Evolutionary conservation across 768 basidiomycete genomes (phyloP).

Genomic region (Tephrocybe sp.): DNA sequence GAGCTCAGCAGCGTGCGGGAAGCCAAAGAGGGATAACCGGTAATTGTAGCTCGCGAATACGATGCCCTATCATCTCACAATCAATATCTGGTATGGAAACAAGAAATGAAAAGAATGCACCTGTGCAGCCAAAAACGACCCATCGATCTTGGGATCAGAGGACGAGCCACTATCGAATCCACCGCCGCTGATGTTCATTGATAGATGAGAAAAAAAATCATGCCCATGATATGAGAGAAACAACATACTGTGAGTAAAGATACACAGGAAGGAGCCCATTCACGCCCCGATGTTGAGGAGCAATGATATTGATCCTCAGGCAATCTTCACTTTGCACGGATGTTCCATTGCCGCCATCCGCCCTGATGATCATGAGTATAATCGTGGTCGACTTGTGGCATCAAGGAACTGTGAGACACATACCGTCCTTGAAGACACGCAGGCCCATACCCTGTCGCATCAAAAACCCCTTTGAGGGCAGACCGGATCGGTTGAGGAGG

Average conservation of each 20-base stretch:
- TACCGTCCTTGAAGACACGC: conserved; percentile 34
- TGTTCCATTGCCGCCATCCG: conserved; percentile 32
- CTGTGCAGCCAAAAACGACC: conserved; percentile 29
- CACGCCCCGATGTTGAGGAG: conserved; percentile 35
- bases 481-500: conserved; percentile 23
- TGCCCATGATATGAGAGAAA: neutral
- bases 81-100: neutral
- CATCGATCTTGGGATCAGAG: conserved; percentile 35
- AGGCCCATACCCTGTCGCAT: conserved; percentile 30
- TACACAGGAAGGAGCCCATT: conserved; percentile 29
- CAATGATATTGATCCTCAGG: conserved; percentile 41
- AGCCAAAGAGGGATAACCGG: conserved; percentile 37
- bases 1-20: conserved; percentile 39
- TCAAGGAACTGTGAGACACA: neutral
- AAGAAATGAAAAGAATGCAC: conserved; percentile 12
- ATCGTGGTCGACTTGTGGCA: neutral
- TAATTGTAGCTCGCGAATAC: conserved; percentile 36
- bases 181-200: conserved; percentile 29
- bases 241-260: conserved; percentile 27
- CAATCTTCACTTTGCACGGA: conserved; percentile 40
- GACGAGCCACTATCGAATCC: conserved; percentile 36
- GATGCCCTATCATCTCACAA: conserved; percentile 22
- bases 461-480: conserved; percentile 14
- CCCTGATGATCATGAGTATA: conserved; percentile 14
- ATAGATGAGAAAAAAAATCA: neutral